Base-by-base conservation (phyloP, 2,329 filamentous ascomycete species). In the Tetracladium maxilliforme region DNA sequence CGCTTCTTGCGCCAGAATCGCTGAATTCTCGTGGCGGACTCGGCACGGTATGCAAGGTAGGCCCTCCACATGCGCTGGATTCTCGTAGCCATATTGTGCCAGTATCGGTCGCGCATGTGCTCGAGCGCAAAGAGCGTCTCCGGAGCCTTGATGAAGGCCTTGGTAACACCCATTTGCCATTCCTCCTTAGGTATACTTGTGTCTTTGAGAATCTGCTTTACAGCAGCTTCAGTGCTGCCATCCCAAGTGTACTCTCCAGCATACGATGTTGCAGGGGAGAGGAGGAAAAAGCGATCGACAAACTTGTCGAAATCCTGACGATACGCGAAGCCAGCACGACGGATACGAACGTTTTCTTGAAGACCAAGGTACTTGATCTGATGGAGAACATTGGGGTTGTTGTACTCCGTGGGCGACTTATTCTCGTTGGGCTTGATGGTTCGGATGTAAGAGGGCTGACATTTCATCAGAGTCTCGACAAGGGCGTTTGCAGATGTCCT, bases 361-460 rank as follows among this genome's bases (percentile, higher is more conserved):
- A 98, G 61, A 70, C 90, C 90, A 10, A 98, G 76, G 43, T 98
- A 98, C 48, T 98, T 95, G 64, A 95, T 83, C 49, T 98, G 90
- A 62, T 98, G 90, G 41, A 95, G 64, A 12, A 98, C 90, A 40
- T 95, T 95, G 16, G 74, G 72, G 12, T 69, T 66, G 40, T 93
- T 94, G 51, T 93, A 98, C 47, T 98, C 90, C 8, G 72, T 75
- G 1, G 84, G 78, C 4, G 86, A 93, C 52, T 95, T 98, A 59
- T 94, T 95, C 53, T 98, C 90, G 57, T 98, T 98, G 3, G 90
- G 90, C 54, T 98, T 98, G 58, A 98, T 95, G 1, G 90, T 98
- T 47, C 90, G 82, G 41, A 98, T 98, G 45, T 98, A 98, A 4
- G 86, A 94, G 2, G 90, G 90, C 39, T 90, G 82, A 29, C 84